Evolutionary conservation across 305 asterid species (phyloP).

Genomic region (Solanum aculeatissimum): DNA sequence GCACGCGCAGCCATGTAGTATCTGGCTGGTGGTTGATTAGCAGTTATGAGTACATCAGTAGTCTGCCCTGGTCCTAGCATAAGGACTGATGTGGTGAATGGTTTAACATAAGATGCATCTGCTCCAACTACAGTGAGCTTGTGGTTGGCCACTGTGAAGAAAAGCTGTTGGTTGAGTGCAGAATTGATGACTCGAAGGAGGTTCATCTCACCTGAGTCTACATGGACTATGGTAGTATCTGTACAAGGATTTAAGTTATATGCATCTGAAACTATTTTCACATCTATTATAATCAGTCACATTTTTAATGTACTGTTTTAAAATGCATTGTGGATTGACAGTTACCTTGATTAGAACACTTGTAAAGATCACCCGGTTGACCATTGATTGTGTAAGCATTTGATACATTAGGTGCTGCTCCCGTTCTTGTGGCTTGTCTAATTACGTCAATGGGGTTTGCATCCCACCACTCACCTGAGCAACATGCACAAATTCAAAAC

Average conservation of each 20-base stretch:
- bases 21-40: constrained; percentile 45
- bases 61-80: constrained; percentile 93
- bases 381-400: constrained; percentile 78
- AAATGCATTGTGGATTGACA: not conserved
- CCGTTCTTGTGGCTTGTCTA: constrained; percentile 62
- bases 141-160: constrained; percentile 68
- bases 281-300: not conserved
- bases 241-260: not conserved
- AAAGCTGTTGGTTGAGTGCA: constrained; percentile 73
- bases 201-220: constrained; percentile 47
- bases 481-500: not conserved
- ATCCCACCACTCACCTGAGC: constrained; percentile 88
- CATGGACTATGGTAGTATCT: constrained; percentile 49
- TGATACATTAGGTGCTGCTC: constrained; percentile 71
- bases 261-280: not conserved
- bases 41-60: constrained; percentile 62
- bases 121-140: constrained; percentile 69
- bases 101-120: constrained; percentile 67
- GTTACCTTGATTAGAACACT: constrained; percentile 57
- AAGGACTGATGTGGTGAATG: constrained; percentile 66
- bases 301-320: not conserved
- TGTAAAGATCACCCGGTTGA: constrained; percentile 81
- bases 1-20: constrained; percentile 79
- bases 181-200: constrained; percentile 58
- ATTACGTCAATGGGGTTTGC: constrained; percentile 74